phyloP scores from a whole-genome alignment of 345 rosid genomes.

The Balakata baccata region DNA sequence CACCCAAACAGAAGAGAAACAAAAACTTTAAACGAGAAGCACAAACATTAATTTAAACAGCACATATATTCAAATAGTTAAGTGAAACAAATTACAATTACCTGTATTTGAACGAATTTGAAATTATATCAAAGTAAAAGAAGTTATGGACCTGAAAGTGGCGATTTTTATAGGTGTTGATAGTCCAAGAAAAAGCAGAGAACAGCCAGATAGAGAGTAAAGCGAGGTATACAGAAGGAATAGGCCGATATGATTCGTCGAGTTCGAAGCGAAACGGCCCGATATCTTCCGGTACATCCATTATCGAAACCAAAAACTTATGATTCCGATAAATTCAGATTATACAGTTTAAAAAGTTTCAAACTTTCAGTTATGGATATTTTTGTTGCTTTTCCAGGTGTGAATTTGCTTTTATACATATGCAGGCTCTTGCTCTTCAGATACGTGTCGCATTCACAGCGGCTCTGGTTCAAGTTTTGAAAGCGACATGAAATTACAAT shows the following conservation, averaged over 20 bases:
- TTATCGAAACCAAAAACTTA: background rate
- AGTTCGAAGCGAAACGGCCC: constrained; percentile 28
- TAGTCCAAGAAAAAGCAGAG: constrained; percentile 83
- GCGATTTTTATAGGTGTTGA: constrained; percentile 74
- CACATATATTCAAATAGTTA: constrained; percentile 2
- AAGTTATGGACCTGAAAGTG: constrained; percentile 54
- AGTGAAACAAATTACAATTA: background rate
- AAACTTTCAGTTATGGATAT: constrained; percentile 2
- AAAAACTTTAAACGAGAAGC: background rate
- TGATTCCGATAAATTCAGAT: background rate
- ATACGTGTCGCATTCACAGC: background rate
- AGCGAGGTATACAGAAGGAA: constrained; percentile 66
- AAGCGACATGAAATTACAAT: background rate
- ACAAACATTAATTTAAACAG: background rate
- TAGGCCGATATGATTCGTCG: constrained; percentile 70
- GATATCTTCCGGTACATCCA: constrained; percentile 38
- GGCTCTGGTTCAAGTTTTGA: background rate
- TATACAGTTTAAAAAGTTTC: too few species aligned
- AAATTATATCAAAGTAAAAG: background rate
- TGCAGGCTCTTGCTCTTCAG: background rate
- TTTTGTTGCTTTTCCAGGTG: background rate
- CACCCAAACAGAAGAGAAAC: constrained; percentile 6
- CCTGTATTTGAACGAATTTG: background rate
- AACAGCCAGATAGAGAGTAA: constrained; percentile 68
- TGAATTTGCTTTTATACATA: background rate